These are phyloP conservation scores for Cercospora zeina DNA, from an alignment of 2,329 filamentous ascomycete genomes.

Conservation along the genomic window DNA sequence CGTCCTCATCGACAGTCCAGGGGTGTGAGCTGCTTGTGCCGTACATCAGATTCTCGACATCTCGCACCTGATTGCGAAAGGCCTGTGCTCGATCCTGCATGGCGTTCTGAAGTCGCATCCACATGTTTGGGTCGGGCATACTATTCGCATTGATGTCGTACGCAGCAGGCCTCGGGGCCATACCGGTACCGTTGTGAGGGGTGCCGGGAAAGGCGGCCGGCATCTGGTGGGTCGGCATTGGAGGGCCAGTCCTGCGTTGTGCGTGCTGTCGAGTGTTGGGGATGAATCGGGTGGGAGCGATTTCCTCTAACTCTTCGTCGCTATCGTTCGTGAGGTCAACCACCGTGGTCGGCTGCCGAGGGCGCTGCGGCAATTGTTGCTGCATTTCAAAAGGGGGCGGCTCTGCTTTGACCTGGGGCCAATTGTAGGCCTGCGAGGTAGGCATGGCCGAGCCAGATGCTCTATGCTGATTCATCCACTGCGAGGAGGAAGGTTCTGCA, in stretches of 20 bases:
- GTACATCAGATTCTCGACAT: constrained; percentile 23
- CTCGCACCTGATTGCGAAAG: constrained; percentile 7
- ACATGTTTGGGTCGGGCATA: neutral
- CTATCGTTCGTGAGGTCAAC: constrained; percentile 40
- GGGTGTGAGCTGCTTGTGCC: constrained; percentile 23
- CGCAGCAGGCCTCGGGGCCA: neutral
- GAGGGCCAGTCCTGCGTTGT: neutral
- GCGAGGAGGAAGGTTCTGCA: constrained; percentile 21
- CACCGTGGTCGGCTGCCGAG: constrained; percentile 24
- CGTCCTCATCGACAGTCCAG: constrained; percentile 20
- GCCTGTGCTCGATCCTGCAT: neutral
- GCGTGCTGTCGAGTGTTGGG: constrained; percentile 26
- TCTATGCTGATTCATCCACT: neutral
- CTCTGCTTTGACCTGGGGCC: constrained; percentile 23
- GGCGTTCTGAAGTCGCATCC: neutral
- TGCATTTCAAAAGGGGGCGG: neutral
- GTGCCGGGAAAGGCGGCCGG: constrained; percentile 30
- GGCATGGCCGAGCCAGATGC: constrained; percentile 4
- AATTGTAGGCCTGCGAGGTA: neutral
- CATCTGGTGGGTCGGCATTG: constrained; percentile 24
- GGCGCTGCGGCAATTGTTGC: constrained; percentile 25
- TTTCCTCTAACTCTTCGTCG: constrained; percentile 36
- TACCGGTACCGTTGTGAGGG: neutral
- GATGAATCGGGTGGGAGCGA: constrained; percentile 30
- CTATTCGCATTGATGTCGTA: neutral